Evolutionary conservation across 257 asterid species (phyloP).

Genomic region (Knoxia roxburghii): DNA sequence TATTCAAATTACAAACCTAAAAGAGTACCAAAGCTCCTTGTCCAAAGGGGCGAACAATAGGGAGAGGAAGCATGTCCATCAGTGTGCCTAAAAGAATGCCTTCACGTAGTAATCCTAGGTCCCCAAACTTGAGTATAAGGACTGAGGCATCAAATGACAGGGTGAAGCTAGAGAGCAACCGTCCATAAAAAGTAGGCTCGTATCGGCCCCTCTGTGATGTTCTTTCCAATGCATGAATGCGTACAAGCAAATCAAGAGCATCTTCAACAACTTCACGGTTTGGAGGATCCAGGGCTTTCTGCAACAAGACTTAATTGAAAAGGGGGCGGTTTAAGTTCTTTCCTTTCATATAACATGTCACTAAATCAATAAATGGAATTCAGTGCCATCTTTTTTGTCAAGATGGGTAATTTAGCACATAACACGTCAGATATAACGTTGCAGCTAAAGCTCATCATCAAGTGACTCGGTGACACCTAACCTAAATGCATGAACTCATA

Average conservation of each 20-base stretch:
- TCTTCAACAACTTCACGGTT: slow-evolving; percentile 58
- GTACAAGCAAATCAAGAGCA: slow-evolving; percentile 68
- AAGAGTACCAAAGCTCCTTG: slow-evolving; percentile 56
- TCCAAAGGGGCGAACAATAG: slow-evolving; percentile 83
- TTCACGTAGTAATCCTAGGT: slow-evolving; percentile 77
- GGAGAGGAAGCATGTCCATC: slow-evolving; percentile 85
- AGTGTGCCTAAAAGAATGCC: slow-evolving; percentile 87
- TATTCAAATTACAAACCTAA: slow-evolving; percentile 14
- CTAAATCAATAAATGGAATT: background rate
- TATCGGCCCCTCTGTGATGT: slow-evolving; percentile 56
- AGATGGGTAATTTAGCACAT: background rate
- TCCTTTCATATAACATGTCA: background rate
- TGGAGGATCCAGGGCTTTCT: slow-evolving; percentile 96
- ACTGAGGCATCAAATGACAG: slow-evolving; percentile 84
- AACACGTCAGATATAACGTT: background rate
- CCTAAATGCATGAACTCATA: background rate
- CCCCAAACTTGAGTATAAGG: slow-evolving; percentile 80
- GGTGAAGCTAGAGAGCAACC: slow-evolving; percentile 67
- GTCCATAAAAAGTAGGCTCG: slow-evolving; percentile 88
- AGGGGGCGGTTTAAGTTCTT: slow-evolving; percentile 16
- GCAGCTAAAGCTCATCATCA: background rate
- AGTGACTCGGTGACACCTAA: background rate
- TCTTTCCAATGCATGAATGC: slow-evolving; percentile 57
- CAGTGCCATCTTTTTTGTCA: background rate
- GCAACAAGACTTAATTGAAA: slow-evolving; percentile 56